A percentile compares a stretch with the other conserved stretches of the same genome.
These are phyloP conservation scores for Lasiosphaeris hirsuta DNA, from an alignment of 495 filamentous ascomycete genomes.

Conservation along the genomic window DNA sequence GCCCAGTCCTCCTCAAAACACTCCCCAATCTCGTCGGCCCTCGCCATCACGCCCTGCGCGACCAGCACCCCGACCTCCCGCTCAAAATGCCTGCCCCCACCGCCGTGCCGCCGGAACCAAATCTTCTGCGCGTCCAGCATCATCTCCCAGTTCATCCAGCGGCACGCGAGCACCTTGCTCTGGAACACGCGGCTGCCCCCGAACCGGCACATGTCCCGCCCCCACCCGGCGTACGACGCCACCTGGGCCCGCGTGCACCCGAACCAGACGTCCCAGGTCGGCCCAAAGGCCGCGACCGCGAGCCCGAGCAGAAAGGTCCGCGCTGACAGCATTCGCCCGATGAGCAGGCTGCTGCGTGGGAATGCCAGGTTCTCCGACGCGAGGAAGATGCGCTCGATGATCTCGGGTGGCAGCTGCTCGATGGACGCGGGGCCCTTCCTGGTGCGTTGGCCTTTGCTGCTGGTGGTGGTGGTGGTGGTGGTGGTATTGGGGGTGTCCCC, in stretches of 20 bases:
- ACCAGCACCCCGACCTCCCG: not conserved
- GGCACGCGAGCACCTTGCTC: slow-evolving; percentile 30
- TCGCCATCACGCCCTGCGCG: not conserved
- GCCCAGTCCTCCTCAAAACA: too few relatives aligned
- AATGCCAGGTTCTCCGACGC: slow-evolving; percentile 39
- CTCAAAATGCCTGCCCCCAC: not conserved
- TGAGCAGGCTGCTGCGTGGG: slow-evolving; percentile 30
- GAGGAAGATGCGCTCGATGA: slow-evolving; percentile 41
- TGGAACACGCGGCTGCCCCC: slow-evolving; percentile 26
- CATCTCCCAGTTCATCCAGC: slow-evolving; percentile 28
- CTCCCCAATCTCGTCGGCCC: too few relatives aligned
- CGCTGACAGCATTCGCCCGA: slow-evolving; percentile 35
- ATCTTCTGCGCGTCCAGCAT: slow-evolving; percentile 31
- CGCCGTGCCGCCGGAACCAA: slow-evolving; percentile 22
- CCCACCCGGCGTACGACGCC: slow-evolving; percentile 3
- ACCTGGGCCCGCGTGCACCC: slow-evolving; percentile 9
- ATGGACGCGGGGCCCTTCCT: slow-evolving; percentile 25
- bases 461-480: not conserved
- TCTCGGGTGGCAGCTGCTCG: slow-evolving; percentile 39
- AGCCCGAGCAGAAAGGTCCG: slow-evolving; percentile 24
- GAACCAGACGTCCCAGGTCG: slow-evolving; percentile 38
- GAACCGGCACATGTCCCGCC: slow-evolving; percentile 7
- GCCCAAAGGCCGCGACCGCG: slow-evolving; percentile 32
- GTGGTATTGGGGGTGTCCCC: not conserved
- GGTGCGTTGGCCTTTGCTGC: slow-evolving; percentile 4